Base-by-base conservation (phyloP, 257 asterid genomes). In the Vinca minor region DNA sequence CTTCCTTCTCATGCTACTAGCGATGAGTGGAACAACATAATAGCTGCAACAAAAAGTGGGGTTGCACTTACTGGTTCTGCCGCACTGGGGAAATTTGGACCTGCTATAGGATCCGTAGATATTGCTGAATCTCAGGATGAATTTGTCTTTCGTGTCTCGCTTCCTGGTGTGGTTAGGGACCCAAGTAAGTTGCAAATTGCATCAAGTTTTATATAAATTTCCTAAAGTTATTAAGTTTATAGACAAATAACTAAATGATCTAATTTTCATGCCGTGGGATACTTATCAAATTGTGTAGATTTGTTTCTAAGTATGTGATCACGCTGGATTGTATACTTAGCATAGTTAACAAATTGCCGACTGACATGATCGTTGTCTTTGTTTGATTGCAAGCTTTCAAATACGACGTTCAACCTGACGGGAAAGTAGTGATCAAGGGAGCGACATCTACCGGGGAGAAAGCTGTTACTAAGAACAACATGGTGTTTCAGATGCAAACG, bases 131-230 rank as follows among this genome's bases (percentile, higher is more conserved):
- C 80, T 42, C 74, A 68, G 57, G 72, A 72, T 55, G 77, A 77
- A 56, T 76, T 73, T 66, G 50, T 77, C n/a, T 80, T 80, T 63
- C 82, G 82, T 62, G 78, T 80, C 44, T 69, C 85, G 25, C 85
- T 80, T 28, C 85, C 85, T 13, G 85, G 85, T 26, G 85, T 77
- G 31, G 45, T 64, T 66, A 72, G 77, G 41, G 85, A 76, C 36
- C 63, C 62, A 62, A 69, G 82, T 80, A 74, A 75, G 83, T 72
- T 49, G 47, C 74, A 59, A 31, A 21, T 31, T 56, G 23, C 38
- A 17, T 55, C 15, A 17, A 14, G 47, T 42, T 42, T 42, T 42
- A 42, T 42, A 42, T 42, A 42, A 42, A 12, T 11, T 42, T 42
- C 47, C 17, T 12, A 42, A 42, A 42, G 47, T 13, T 12, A 4